Conservation (phyloP, 169 alveolate genomes). For the Cyclospora cayetanensis region DNA sequence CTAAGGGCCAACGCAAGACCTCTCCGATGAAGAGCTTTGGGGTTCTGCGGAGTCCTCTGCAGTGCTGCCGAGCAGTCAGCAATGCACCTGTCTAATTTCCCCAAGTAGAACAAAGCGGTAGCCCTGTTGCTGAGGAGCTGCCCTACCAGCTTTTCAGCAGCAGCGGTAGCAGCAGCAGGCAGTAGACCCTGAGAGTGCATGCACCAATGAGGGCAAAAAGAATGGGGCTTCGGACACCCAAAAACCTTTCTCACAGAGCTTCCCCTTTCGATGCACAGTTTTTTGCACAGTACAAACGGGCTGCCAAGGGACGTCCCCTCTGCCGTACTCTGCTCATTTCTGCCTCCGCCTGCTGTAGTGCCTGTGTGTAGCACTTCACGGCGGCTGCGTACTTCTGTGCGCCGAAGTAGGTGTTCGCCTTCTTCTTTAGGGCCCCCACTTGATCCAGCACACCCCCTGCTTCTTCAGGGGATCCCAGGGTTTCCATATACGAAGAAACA, state of each 20-base stretch:
- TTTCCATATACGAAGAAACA: neutral
- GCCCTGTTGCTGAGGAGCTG: slow-evolving; percentile 24
- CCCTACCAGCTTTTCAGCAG: neutral
- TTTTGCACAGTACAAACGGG: too few relatives aligned
- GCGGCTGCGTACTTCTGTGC: neutral
- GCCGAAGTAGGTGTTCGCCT: neutral
- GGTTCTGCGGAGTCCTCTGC: neutral
- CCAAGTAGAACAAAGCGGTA: neutral
- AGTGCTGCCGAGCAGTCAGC: neutral
- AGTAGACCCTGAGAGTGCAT: too few relatives aligned
- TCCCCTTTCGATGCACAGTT: too few relatives aligned
- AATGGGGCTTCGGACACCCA: too few relatives aligned
- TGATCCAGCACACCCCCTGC: neutral
- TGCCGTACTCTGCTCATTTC: too few relatives aligned
- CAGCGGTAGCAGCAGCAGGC: slow-evolving; percentile 43
- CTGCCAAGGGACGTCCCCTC: too few relatives aligned
- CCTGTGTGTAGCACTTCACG: neutral
- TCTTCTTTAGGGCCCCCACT: neutral
- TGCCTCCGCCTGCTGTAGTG: neutral
- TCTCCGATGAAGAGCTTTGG: slow-evolving; percentile 7
- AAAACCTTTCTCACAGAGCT: too few relatives aligned
- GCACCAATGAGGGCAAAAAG: too few relatives aligned
- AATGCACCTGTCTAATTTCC: neutral
- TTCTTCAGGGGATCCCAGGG: neutral
- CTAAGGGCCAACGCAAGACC: neutral